Base-by-base conservation (phyloP, 345 rosid genomes). In the Camelina laxa region DNA sequence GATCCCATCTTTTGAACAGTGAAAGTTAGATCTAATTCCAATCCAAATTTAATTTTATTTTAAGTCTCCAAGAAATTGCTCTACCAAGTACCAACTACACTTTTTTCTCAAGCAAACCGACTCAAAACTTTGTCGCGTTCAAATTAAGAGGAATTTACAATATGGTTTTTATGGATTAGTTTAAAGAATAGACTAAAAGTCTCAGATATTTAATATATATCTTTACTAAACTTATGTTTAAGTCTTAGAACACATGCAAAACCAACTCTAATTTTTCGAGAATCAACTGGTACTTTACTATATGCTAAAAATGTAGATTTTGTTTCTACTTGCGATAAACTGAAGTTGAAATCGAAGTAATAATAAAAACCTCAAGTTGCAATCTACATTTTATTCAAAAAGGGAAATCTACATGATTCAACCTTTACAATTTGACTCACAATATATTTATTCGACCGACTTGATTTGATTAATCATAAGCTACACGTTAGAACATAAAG, bases 361-460 rank as follows among this genome's bases (percentile, higher is more conserved):
- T 10, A 16, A 64, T 20, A 19, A 48, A 11, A 45, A 41, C 2
- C 41, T 44, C 36, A 76, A 70, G 50, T 50, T 71, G 57, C 68
- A 69, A 65, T 57, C 30, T 35, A 70, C 36, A 70, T 47, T 62
- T 22, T 55, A 14, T 19, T 70, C 19, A 39, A 33, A 58, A 39
- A 42, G 21, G 42, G 10, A 78, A 78, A 78, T 78, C 73, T 42
- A 73, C 81, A 72, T 78, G 74, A 67, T 78, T 78, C 81, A 78
- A 78, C 77, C 69, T 67, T 78, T 67, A 67, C 50, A 22, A 60
- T 71, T 77, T 78, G 81, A 78, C 80, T 67, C 31, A 12, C 50
- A 51, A 66, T 60, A 58, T 45, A 66, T 67, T 55, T 78, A 78
- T 78, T 78, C 78, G 70, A 78, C 81, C 81, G 78, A 72, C 77